phyloP scores from a whole-genome alignment of 129 eudicot species.

The Flaveria linearis region DNA sequence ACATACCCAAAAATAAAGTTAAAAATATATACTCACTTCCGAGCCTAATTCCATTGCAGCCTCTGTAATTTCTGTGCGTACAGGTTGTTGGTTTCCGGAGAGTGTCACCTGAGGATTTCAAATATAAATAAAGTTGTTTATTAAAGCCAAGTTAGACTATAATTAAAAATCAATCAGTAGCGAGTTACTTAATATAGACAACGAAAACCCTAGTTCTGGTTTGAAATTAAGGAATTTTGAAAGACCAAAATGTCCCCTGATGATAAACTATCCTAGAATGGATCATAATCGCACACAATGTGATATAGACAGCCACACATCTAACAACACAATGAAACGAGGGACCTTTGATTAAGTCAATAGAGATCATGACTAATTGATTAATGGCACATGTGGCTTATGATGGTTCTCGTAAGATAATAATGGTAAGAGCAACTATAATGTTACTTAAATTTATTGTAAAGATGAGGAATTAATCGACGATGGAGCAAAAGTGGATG shows the following conservation, averaged over 20 bases:
- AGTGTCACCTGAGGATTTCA: slow-evolving; percentile 67
- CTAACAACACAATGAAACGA: background rate
- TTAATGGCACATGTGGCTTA: background rate
- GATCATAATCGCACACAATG: background rate
- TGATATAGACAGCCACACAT: background rate
- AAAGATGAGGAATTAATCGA: background rate
- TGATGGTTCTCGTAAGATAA: background rate
- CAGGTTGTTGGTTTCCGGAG: slow-evolving; percentile 91
- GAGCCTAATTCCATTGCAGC: slow-evolving; percentile 96
- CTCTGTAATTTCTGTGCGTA: slow-evolving; percentile 89
- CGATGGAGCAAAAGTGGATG: background rate
- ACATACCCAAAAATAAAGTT: slow-evolving; percentile 10
- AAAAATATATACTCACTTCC: slow-evolving; percentile 54
- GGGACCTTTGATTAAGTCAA: background rate
- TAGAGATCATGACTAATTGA: background rate
- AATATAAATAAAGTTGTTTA: slow-evolving; percentile 15
- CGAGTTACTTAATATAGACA: background rate
- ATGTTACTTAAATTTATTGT: background rate
- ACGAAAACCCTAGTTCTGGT: background rate
- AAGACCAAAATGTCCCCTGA: slow-evolving; percentile 5
- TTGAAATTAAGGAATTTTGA: background rate
- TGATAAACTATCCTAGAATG: background rate
- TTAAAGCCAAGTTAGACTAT: too few relatives aligned
- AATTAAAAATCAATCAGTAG: too few relatives aligned
- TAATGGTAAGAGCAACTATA: background rate